Conservation (phyloP, 345 rosid species). For the rapeseed (Brassica napus) region Da-Ae NC_063436.1:30178001-30178500, state of each 20-base stretch:
- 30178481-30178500: not conserved
- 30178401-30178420: not conserved
- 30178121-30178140: not conserved
- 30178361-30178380: not conserved
- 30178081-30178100: not conserved
- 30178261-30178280: not conserved
- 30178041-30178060: not conserved
- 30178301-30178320: constrained; percentile 7
- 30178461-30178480: not conserved
- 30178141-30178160: not conserved
- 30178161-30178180: not conserved
- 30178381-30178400: not conserved
- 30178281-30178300: not conserved
- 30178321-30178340: not conserved
- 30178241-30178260: constrained; percentile 1
- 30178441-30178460: not conserved
- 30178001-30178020: not conserved
- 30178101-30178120: not conserved
- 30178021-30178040: not conserved
- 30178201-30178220: not conserved
- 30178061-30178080: not conserved
- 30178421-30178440: constrained; percentile 21
- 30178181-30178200: not conserved
- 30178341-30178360: not conserved
- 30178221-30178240: not conserved